Conservation (phyloP, 1,139 yeast genomes). For the Kurtzmaniella quercitrusa region DNA sequence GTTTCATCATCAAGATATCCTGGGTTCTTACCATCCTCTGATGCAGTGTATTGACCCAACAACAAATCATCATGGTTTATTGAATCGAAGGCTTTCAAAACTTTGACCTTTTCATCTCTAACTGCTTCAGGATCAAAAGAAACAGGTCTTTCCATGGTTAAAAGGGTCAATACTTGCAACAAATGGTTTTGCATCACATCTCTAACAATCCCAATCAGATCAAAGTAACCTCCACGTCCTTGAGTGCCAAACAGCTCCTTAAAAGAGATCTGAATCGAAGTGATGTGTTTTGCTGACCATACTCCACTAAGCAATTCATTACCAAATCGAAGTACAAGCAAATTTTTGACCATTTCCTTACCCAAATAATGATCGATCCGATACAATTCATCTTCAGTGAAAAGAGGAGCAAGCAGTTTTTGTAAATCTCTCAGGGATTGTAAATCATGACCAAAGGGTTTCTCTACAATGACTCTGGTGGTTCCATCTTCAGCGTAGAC, state of each 20-base stretch:
- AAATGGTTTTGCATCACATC: slow-evolving; percentile 98
- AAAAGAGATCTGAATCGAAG: slow-evolving; percentile 80
- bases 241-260: slow-evolving; percentile 98
- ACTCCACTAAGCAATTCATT: slow-evolving; percentile 79
- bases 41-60: slow-evolving; percentile 82
- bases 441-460: slow-evolving; percentile 95
- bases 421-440: slow-evolving; percentile 75
- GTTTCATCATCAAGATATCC: slow-evolving; percentile 90
- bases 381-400: slow-evolving; percentile 86
- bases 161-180: slow-evolving; percentile 82
- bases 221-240: slow-evolving; percentile 98
- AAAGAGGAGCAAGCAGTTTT: slow-evolving; percentile 72
- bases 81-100: slow-evolving; percentile 74
- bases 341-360: slow-evolving; percentile 95
- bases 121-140: slow-evolving; percentile 88
- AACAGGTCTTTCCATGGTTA: slow-evolving; percentile 95
- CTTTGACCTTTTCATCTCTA: slow-evolving; percentile 94
- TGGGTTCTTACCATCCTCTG: slow-evolving; percentile 86
- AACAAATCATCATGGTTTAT: slow-evolving; percentile 65
- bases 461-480: slow-evolving; percentile 86
- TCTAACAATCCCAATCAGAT: slow-evolving; percentile 89
- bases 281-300: slow-evolving; percentile 80
- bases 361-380: slow-evolving; percentile 97
- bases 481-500: slow-evolving; percentile 66
- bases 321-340: slow-evolving; percentile 84